A percentile compares a stretch with the other conserved stretches of the same genome.
These are phyloP conservation scores for Leptographium wingfieldii DNA, from an alignment of 2,329 filamentous ascomycete genomes.

Conservation along the genomic window DNA sequence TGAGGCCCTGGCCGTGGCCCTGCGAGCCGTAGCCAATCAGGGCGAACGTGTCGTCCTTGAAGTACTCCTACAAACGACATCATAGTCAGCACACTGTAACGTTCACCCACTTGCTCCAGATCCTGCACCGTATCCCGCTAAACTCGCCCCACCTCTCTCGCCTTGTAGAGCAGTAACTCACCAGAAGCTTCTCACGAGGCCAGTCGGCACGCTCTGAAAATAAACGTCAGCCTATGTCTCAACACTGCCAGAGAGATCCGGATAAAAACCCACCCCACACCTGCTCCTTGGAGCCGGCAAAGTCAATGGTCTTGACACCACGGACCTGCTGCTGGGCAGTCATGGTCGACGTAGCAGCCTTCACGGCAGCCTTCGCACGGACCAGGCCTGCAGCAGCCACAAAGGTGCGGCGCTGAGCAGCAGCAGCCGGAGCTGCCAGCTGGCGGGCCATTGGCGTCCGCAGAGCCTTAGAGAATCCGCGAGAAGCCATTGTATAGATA, in stretches of 20 bases:
- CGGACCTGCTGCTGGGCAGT: conserved; percentile 50
- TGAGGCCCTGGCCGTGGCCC: conserved; percentile 97
- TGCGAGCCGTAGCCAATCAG: conserved; percentile 97
- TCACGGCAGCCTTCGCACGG: conserved; percentile 38
- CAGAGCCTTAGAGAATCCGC: conserved; percentile 57
- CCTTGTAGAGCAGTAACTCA: conserved; percentile 33
- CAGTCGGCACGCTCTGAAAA: conserved; percentile 85
- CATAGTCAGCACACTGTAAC: not conserved
- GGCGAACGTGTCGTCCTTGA: conserved; percentile 98
- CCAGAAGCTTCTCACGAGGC: conserved; percentile 95
- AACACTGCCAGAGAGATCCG: not conserved
- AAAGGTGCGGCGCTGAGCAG: conserved; percentile 50
- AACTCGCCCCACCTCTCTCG: not conserved
- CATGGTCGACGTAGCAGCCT: conserved; percentile 22
- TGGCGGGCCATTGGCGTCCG: conserved; percentile 52
- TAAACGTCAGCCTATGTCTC: not conserved
- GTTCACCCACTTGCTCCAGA: not conserved
- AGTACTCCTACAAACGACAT: conserved; percentile 63
- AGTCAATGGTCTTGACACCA: conserved; percentile 98
- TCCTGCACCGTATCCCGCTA: not conserved
- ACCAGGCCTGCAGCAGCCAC: conserved; percentile 45
- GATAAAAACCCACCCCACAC: conserved; percentile 68
- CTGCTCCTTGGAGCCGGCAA: conserved; percentile 86
- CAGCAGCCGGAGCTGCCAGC: conserved; percentile 46
- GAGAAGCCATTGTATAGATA: conserved; percentile 56